Percentiles rank a stretch among this genome's conserved stretches.
phyloP scores from a whole-genome alignment of 257 asterid genomes.

The Rauvolfia tetraphylla region DNA sequence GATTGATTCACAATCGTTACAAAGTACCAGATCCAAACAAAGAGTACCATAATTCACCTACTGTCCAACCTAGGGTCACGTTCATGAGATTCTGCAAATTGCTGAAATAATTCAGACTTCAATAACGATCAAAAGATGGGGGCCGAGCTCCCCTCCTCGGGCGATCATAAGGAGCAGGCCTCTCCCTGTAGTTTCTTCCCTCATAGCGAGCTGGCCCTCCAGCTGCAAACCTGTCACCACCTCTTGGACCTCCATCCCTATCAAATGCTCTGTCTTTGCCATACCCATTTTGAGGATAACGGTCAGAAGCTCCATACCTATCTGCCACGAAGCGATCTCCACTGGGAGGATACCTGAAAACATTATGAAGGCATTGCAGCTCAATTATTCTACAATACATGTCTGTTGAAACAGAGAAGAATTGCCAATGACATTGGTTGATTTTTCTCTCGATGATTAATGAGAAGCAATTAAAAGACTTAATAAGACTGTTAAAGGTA shows the following conservation, averaged over 20 bases:
- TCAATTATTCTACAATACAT: background rate
- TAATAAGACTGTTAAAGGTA: background rate
- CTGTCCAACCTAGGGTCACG: background rate
- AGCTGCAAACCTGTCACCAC: conserved; percentile 56
- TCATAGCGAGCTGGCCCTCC: conserved; percentile 69
- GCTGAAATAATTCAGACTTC: conserved; percentile 15
- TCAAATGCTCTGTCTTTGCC: conserved; percentile 62
- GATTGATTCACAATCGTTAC: background rate
- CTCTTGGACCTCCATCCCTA: conserved; percentile 59
- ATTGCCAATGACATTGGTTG: background rate
- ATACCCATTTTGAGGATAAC: conserved; percentile 59
- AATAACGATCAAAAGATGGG: conserved; percentile 67
- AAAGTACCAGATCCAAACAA: background rate
- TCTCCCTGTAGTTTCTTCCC: conserved; percentile 62
- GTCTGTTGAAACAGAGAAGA: background rate
- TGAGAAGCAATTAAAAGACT: too few relatives aligned
- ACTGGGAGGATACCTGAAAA: conserved; percentile 54
- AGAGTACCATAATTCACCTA: conserved; percentile 20
- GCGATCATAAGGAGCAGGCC: conserved; percentile 77
- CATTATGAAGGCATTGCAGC: background rate
- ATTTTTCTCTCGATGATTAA: too few relatives aligned
- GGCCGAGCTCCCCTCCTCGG: conserved; percentile 78
- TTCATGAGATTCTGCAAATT: conserved; percentile 1
- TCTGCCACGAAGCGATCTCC: conserved; percentile 64
- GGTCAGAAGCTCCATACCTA: conserved; percentile 61